Base-by-base conservation (phyloP, 768 basidiomycete genomes). In the Gelatoporia subvermispora region DNA sequence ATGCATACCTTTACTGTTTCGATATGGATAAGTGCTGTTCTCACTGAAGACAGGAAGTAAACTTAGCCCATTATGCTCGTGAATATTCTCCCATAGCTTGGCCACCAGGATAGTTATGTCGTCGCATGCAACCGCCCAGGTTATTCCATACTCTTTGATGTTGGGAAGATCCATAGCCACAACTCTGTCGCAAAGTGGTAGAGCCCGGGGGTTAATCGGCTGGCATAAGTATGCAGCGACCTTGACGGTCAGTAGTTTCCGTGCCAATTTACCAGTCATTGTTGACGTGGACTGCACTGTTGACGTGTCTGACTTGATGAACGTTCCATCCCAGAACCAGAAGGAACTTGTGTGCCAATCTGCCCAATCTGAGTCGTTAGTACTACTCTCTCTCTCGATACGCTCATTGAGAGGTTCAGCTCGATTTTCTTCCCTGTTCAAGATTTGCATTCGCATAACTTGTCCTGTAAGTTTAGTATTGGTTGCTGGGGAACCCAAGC, bases 391-490 rank as follows among this genome's bases (percentile, higher is more conserved):
- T n/a, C n/a, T n/a, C n/a, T n/a, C n/a, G n/a, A n/a, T n/a, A n/a
- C n/a, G n/a, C 9, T 25, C 13, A 17, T 37, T 21, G 25, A n/a
- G 9, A 8, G 34, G n/a, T n/a, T 46, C 10, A 36, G 17, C 25
- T 8, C 21, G 31, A 22, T 5, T 7, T 16, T 28, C 20, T 8
- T 11, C 38, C n/a, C n/a, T n/a, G n/a, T n/a, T n/a, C n/a, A n/a
- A n/a, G n/a, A n/a, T n/a, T n/a, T n/a, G 25, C 42, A 53, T 28
- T 4, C 17, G 28, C 4, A 53, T 41, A 21, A 53, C 20, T 38
- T 53, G 49, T 11, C 52, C 52, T 9, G 23, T 28, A 13, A 53
- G 23, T 34, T 50, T 43, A 43, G 50, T 53, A n/a, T 43, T 43
- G 10, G 52, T 41, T 15, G 49, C 52, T 4, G 41, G 10, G 24